Conservation (phyloP, 2,329 filamentous ascomycete genomes). For the Juglanconis sp. region DNA sequence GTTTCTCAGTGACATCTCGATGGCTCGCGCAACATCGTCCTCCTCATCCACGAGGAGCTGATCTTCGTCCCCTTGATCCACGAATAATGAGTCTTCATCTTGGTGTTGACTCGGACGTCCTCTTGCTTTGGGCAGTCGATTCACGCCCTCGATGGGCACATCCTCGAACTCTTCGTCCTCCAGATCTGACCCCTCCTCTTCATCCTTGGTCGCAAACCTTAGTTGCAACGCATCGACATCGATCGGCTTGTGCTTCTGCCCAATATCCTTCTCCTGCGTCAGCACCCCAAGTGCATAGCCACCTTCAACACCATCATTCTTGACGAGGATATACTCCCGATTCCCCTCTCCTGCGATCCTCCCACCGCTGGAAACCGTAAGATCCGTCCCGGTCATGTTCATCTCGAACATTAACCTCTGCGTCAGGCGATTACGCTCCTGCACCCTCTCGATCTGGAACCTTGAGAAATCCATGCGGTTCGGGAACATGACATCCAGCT, state of each 20-base stretch:
- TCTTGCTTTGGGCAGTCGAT: slow-evolving; percentile 67
- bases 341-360: slow-evolving; percentile 82
- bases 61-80: slow-evolving; percentile 27
- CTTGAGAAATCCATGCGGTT: slow-evolving; percentile 95
- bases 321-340: slow-evolving; percentile 92
- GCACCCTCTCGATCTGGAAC: slow-evolving; percentile 93
- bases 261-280: slow-evolving; percentile 75
- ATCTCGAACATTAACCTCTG: slow-evolving; percentile 93
- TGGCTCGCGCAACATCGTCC: slow-evolving; percentile 73
- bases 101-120: neutral
- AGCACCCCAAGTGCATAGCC: slow-evolving; percentile 96
- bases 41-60: slow-evolving; percentile 34
- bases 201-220: slow-evolving; percentile 53
- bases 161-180: slow-evolving; percentile 86
- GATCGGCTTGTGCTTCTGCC: slow-evolving; percentile 81
- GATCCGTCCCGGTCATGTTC: slow-evolving; percentile 77
- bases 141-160: slow-evolving; percentile 85
- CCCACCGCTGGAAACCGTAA: slow-evolving; percentile 62
- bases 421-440: slow-evolving; percentile 88
- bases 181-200: slow-evolving; percentile 58
- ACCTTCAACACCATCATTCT: slow-evolving; percentile 90
- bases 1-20: slow-evolving; percentile 78
- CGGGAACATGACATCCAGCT: slow-evolving; percentile 94
- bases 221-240: slow-evolving; percentile 73
- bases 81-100: slow-evolving; percentile 42